phyloP scores from a whole-genome alignment of 169 alveolate genomes.

The Haemoproteus tartakovskyi region DNA sequence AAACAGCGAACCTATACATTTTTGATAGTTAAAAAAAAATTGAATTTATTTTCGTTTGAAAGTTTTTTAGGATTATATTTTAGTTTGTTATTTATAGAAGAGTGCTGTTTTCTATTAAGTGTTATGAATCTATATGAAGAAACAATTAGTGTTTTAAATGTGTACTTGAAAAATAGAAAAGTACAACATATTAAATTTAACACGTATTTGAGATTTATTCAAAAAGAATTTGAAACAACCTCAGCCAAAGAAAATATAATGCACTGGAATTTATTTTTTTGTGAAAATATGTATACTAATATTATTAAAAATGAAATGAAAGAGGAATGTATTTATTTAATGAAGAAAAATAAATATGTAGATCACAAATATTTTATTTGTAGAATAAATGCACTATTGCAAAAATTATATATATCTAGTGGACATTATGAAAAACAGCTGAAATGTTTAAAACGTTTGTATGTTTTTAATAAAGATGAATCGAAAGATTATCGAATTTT shows the following conservation, averaged over 20 bases:
- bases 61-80: constrained; percentile 52
- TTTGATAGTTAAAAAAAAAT: constrained; percentile 13
- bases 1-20: constrained; percentile 1
- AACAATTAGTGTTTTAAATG: constrained; percentile 18
- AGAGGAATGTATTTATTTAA: constrained; percentile 6
- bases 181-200: constrained; percentile 9
- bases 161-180: constrained; percentile 39
- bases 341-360: constrained; percentile 3
- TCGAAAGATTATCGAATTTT: constrained; percentile 33
- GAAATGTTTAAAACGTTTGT: constrained; percentile 13
- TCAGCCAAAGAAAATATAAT: not conserved
- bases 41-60: constrained; percentile 59
- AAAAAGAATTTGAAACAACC: constrained; percentile 21
- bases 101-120: constrained; percentile 44
- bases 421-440: constrained; percentile 42
- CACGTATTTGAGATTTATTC: constrained; percentile 16
- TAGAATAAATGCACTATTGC: constrained; percentile 11
- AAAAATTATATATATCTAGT: constrained; percentile 36
- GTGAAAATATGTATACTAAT: constrained; percentile 13
- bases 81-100: constrained; percentile 43
- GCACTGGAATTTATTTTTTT: constrained; percentile 4
- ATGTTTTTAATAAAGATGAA: constrained; percentile 39
- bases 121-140: constrained; percentile 59
- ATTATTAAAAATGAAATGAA: constrained; percentile 26
- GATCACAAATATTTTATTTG: constrained; percentile 47